Evolutionary conservation across 164 flowering plant species (phyloP).

Genomic region (Umbellularia californica): DNA sequence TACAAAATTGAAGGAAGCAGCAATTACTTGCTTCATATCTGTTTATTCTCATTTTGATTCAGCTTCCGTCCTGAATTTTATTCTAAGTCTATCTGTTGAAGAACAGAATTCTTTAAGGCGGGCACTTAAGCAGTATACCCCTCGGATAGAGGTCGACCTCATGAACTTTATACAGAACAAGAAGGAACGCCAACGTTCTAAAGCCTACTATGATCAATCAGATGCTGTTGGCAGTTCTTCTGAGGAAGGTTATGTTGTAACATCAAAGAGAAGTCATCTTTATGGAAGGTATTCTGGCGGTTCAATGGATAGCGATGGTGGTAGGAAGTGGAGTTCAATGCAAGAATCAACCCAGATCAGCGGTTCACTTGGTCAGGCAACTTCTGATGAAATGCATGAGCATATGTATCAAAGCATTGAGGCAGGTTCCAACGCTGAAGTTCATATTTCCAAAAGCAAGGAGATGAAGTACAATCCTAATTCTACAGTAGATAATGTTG

Average conservation of each 20-base stretch:
- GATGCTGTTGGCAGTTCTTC: conserved; percentile 88
- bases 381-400: conserved; percentile 52
- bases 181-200: conserved; percentile 76
- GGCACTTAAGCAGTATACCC: conserved; percentile 89
- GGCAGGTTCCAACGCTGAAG: conserved; percentile 38
- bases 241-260: conserved; percentile 78
- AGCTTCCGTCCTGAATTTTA: conserved; percentile 71
- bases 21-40: conserved; percentile 84
- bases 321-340: conserved; percentile 74
- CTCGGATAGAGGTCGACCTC: conserved; percentile 96
- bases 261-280: conserved; percentile 52
- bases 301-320: conserved; percentile 72
- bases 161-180: conserved; percentile 89
- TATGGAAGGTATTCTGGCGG: conserved; percentile 81
- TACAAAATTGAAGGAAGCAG: conserved; percentile 86
- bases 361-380: conserved; percentile 35
- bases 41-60: conserved; percentile 83
- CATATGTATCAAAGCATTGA: conserved; percentile 40
- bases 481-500: conserved; percentile 30
- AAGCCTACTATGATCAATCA: conserved; percentile 72
- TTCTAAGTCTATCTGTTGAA: conserved; percentile 88
- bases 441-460: conserved; percentile 31
- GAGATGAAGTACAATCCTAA: conserved; percentile 34
- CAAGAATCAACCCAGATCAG: conserved; percentile 53
- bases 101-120: conserved; percentile 94